Evolutionary conservation across 169 alveolate species (phyloP).

Genomic region (Eimeria acervulina): DNA sequence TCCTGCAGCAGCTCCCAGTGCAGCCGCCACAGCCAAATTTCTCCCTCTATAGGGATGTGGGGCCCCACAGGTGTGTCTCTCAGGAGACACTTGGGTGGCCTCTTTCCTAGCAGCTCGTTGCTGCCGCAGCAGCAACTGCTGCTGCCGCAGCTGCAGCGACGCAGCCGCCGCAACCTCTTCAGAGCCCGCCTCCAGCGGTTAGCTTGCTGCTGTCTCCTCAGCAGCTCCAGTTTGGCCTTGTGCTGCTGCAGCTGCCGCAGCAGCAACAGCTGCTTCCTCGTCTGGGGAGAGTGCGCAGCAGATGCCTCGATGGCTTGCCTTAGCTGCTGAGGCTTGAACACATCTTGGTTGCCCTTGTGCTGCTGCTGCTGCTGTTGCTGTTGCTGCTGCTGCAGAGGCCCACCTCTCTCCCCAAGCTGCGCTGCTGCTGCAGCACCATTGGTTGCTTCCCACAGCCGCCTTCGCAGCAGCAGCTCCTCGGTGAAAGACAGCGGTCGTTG

Average conservation of each 20-base stretch:
- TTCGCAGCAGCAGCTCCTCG: slow-evolving; percentile 13
- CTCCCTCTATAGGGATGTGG: background rate
- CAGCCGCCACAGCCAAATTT: slow-evolving; percentile 50
- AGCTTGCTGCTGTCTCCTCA: background rate
- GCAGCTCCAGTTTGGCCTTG: background rate
- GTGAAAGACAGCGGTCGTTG: background rate
- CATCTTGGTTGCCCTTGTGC: background rate
- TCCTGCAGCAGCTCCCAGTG: background rate
- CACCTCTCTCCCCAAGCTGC: background rate
- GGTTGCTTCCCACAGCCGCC: slow-evolving; percentile 17
- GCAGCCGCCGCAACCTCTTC: background rate
- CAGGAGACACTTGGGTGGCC: background rate
- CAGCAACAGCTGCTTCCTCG: background rate
- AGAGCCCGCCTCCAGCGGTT: background rate
- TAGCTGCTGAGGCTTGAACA: background rate
- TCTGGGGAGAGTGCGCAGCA: background rate
- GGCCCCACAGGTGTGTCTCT: background rate
- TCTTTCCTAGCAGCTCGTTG: background rate
- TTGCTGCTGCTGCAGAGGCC: background rate
- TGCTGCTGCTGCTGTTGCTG: slow-evolving; percentile 26
- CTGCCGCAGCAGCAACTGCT: background rate
- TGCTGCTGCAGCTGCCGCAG: slow-evolving; percentile 50
- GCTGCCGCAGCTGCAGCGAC: background rate
- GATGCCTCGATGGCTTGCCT: background rate
- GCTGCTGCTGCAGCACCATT: background rate